A percentile compares a stretch with the other conserved stretches of the same genome.
These are phyloP conservation scores for Aspergillus pseudotamarii DNA, from an alignment of 2,329 filamentous ascomycete species.

Conservation along the genomic window DNA sequence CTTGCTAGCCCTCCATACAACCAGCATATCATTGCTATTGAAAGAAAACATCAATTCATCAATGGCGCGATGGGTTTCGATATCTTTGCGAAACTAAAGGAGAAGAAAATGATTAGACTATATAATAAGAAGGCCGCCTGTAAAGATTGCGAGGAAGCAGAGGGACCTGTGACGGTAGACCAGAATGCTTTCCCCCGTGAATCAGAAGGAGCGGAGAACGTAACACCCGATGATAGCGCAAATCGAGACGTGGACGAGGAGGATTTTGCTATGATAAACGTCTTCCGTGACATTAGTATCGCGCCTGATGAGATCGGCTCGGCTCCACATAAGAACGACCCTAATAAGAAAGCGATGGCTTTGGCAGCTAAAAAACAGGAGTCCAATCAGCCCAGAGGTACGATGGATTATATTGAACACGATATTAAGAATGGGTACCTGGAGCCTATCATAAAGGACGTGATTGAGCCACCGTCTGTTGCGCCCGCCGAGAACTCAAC, in stretches of 20 bases:
- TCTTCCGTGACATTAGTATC: constrained; percentile 39
- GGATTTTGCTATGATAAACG: constrained; percentile 32
- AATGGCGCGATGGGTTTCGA: constrained; percentile 82
- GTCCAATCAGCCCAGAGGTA: constrained; percentile 29
- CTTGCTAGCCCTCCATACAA: constrained; percentile 85
- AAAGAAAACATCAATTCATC: constrained; percentile 85
- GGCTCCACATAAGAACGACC: constrained; percentile 14
- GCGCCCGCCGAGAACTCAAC: background rate
- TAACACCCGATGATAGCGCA: constrained; percentile 7
- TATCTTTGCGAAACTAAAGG: constrained; percentile 74
- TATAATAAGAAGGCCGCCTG: constrained; percentile 72
- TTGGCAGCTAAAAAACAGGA: constrained; percentile 16
- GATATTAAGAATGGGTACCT: constrained; percentile 48
- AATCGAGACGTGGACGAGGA: constrained; percentile 24
- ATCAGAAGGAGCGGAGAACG: constrained; percentile 1
- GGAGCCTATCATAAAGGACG: constrained; percentile 42
- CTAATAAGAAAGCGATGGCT: constrained; percentile 8
- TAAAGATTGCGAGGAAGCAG: constrained; percentile 24
- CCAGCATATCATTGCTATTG: constrained; percentile 84
- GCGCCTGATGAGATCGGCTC: constrained; percentile 32
- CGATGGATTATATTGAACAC: constrained; percentile 49
- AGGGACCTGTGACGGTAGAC: constrained; percentile 8
- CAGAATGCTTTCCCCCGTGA: background rate
- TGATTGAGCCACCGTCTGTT: constrained; percentile 28
- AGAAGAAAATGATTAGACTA: constrained; percentile 71